phyloP scores from a whole-genome alignment of 2,329 filamentous ascomycete genomes.

The Monascus ruber region DNA sequence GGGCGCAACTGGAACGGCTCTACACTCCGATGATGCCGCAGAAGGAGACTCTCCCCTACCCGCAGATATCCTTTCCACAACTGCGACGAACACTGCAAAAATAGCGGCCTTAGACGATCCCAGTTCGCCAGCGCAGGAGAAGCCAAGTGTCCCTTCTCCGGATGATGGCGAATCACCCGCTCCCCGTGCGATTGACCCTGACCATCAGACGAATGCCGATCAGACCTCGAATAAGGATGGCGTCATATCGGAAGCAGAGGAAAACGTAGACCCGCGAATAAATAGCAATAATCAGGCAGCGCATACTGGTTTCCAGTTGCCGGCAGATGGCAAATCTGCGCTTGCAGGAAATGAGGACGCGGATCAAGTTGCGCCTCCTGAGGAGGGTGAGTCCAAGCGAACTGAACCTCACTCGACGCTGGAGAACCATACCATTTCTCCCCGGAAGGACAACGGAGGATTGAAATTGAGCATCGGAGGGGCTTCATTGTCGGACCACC shows the following conservation, averaged over 20 bases:
- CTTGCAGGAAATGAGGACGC: not conserved
- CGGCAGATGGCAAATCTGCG: not conserved
- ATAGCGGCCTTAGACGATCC: not conserved
- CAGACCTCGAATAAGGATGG: not conserved
- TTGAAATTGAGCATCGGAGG: not conserved
- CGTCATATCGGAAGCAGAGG: not conserved
- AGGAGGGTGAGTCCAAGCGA: not conserved
- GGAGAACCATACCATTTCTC: not conserved
- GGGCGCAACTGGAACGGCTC: conserved; percentile 7
- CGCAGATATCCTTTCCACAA: not conserved
- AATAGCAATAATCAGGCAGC: not conserved
- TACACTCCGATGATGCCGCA: conserved; percentile 5
- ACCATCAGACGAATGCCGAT: not conserved
- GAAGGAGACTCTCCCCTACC: not conserved
- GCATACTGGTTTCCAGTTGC: not conserved
- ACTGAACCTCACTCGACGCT: not conserved
- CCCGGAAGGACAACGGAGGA: not conserved
- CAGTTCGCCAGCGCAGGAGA: not conserved
- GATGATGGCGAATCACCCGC: not conserved
- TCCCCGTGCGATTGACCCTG: not conserved
- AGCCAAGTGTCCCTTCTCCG: not conserved
- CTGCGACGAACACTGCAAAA: not conserved
- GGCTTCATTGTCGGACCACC: conserved; percentile 1
- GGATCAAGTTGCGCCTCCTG: not conserved
- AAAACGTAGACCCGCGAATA: not conserved